Evolutionary conservation across 768 basidiomycete genomes (phyloP).

Genomic region (Suillus lakei): DNA sequence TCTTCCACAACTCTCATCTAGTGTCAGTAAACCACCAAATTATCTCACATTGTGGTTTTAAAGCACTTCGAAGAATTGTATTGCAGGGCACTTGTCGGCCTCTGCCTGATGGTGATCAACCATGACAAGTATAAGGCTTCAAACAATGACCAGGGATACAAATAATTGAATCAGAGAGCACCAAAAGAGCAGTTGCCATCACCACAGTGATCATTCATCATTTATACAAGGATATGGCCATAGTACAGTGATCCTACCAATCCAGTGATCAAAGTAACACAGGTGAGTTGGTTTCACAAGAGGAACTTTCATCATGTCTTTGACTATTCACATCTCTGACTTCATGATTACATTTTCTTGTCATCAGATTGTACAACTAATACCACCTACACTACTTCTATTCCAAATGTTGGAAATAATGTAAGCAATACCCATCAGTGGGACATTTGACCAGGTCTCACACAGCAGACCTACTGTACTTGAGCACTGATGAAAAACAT

Average conservation of each 20-base stretch:
- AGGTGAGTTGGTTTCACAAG: background rate
- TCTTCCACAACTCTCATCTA: background rate
- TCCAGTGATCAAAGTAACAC: background rate
- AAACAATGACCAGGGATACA: background rate
- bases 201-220: background rate
- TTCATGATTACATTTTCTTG: background rate
- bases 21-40: background rate
- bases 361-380: background rate
- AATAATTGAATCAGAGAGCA: background rate
- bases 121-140: background rate
- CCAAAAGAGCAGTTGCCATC: background rate
- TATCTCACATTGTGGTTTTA: background rate
- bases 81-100: background rate
- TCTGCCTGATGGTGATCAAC: background rate
- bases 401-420: background rate
- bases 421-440: background rate
- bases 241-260: background rate
- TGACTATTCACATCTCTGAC: background rate
- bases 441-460: too few species aligned
- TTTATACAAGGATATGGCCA: background rate
- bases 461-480: too few species aligned
- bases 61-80: background rate
- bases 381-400: background rate
- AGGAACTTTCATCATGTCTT: background rate
- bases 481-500: too few species aligned